A percentile compares a stretch with the other conserved stretches of the same genome.
Conservation (phyloP, 495 filamentous ascomycete species). For the Cryomyces minteri region DNA sequence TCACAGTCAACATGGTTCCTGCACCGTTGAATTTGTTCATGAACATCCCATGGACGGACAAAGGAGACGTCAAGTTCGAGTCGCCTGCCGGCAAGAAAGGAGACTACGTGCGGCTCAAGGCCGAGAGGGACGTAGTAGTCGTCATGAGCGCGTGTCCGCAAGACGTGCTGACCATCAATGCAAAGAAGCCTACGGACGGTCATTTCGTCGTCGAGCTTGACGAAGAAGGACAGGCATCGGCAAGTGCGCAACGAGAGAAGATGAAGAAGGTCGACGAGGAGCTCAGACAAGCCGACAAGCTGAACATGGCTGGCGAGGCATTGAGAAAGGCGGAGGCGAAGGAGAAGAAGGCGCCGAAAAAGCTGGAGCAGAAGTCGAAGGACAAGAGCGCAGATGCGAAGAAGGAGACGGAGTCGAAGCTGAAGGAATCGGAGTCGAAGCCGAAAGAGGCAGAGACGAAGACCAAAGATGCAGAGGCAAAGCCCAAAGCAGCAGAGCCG, state of each 20-base stretch:
- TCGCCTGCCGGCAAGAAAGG: conserved; percentile 17
- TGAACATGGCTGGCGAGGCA: neutral
- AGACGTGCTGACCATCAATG: conserved; percentile 19
- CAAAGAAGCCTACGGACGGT: conserved; percentile 17
- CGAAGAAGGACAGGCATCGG: neutral
- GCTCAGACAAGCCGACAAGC: neutral
- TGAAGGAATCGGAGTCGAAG: neutral
- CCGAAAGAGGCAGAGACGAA: neutral
- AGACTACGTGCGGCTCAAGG: conserved; percentile 19
- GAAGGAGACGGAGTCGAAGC: neutral
- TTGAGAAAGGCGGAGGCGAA: neutral
- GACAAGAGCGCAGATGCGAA: neutral
- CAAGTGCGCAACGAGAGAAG: neutral
- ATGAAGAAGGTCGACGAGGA: neutral
- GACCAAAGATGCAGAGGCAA: conserved; percentile 2
- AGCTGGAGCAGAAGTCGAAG: conserved; percentile 3
- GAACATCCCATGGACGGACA: conserved; percentile 19
- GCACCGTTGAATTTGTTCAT: conserved; percentile 25
- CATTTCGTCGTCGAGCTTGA: conserved; percentile 16
- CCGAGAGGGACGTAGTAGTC: conserved; percentile 21
- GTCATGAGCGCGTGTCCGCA: conserved; percentile 25
- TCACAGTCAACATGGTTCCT: conserved; percentile 15
- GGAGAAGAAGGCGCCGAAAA: conserved; percentile 3
- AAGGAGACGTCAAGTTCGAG: conserved; percentile 12
- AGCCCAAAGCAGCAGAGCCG: neutral